Conservation (phyloP, 2,329 filamentous ascomycete species). For the Fusarium mexicanum region DNA sequence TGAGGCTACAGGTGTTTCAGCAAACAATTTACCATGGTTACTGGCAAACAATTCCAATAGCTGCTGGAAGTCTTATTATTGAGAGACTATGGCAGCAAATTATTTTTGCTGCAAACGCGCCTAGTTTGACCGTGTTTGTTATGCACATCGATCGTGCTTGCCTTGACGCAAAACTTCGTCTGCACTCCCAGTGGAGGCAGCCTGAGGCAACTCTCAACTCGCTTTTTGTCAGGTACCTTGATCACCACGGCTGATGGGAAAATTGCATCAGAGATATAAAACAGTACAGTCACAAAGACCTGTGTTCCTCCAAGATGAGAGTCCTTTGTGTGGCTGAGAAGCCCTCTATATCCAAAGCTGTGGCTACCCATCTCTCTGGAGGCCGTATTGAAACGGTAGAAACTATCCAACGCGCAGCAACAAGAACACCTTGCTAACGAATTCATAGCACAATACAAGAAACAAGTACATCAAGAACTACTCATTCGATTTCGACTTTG, state of each 20-base stretch:
- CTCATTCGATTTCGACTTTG: constrained; percentile 89
- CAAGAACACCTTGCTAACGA: constrained; percentile 33
- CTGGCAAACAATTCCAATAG: neutral
- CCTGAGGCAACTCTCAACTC: constrained; percentile 25
- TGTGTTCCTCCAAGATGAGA: constrained; percentile 51
- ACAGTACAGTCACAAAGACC: neutral
- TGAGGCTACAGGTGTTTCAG: neutral
- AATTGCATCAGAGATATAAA: neutral
- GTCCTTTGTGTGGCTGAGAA: constrained; percentile 70
- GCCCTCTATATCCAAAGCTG: constrained; percentile 94
- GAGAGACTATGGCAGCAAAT: constrained; percentile 20
- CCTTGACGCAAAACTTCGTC: constrained; percentile 10
- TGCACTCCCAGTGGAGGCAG: neutral
- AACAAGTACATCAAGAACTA: constrained; percentile 93
- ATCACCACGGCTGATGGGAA: neutral
- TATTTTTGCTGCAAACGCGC: constrained; percentile 11
- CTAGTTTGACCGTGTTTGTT: constrained; percentile 15
- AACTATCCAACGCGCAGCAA: neutral
- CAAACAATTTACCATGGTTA: neutral
- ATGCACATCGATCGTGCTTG: constrained; percentile 26
- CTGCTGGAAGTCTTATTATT: neutral
- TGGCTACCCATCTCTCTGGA: constrained; percentile 88
- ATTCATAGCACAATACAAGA: constrained; percentile 70
- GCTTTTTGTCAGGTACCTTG: neutral
- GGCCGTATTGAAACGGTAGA: constrained; percentile 76